Base-by-base conservation (phyloP, 2,329 filamentous ascomycete genomes). In the Akanthomyces lecanii region DNA sequence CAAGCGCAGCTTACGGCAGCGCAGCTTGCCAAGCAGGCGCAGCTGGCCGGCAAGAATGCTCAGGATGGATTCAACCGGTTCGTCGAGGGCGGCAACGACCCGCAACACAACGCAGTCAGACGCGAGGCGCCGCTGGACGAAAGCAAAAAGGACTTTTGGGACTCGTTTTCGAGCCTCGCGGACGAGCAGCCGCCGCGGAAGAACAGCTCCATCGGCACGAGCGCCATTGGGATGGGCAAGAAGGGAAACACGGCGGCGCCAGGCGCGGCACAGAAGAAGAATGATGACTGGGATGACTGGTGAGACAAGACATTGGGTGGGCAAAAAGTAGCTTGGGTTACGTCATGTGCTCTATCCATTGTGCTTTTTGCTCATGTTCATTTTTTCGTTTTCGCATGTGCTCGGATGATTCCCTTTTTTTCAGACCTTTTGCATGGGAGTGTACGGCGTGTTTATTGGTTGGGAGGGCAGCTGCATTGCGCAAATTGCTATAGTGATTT, bases 91-190 rank as follows among this genome's bases (percentile, higher is more conserved):
- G 91, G 90, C 4, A 83, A 84, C 18, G 78, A 81, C 25, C 71
- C 77, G 50, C 69, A 14, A 16, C 38, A 40, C 14, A 14, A 70
- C 61, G 40, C 16, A 4, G 40, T 21, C 1, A 65, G 68, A 64
- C 71, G 77, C 63, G 72, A 75, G 63, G 77, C 71, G 61, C 78
- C 75, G 62, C 70, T 86, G 58, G 81, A 87, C 70, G 81, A 80
- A 82, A 89, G 74, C 84, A 90, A 88, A 76, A 89, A 89, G 73
- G 89, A 90, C 68, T 97, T 97, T 76, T 97, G 93, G 93, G 93
- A 97, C 73, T 89, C 89, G 68, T 97, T 98, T 76, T 89, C 92
- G 0, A 85, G 84, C 33, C 75, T 89, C 30, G 89, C 86, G 0
- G 84, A 89, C 76, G 80, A 63, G 38, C 63, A 73, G 67, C 48